phyloP scores from a whole-genome alignment of 345 rosid species.

The Triadica sebifera region DNA sequence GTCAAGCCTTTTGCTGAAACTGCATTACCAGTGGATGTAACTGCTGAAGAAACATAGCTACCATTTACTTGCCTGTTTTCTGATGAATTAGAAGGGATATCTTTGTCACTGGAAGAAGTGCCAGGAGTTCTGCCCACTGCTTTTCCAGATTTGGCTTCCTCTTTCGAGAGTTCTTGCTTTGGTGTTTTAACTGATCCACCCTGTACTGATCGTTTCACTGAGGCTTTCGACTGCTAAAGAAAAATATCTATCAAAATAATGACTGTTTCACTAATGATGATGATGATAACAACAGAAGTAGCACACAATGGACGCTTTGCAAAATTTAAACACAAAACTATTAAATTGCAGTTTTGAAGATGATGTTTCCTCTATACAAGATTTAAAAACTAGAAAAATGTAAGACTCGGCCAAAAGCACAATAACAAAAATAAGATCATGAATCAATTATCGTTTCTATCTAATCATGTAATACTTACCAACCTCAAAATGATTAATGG shows the following conservation, averaged over 20 bases:
- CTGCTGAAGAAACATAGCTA: constrained; percentile 45
- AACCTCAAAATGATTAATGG: background rate
- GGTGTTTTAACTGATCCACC: constrained; percentile 52
- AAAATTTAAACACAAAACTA: background rate
- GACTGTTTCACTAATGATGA: background rate
- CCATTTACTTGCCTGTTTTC: constrained; percentile 67
- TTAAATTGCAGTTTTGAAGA: background rate
- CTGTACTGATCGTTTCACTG: constrained; percentile 48
- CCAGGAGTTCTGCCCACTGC: constrained; percentile 52
- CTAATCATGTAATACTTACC: too few species aligned
- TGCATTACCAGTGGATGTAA: constrained; percentile 49
- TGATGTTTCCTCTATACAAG: background rate
- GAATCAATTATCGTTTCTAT: too few species aligned
- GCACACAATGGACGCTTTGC: background rate
- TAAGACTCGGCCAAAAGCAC: too few species aligned
- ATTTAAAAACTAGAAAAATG: background rate
- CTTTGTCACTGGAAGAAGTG: constrained; percentile 47
- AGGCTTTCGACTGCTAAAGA: constrained; percentile 56
- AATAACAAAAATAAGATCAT: background rate
- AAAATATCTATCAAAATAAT: constrained; percentile 6
- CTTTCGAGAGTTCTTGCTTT: constrained; percentile 61
- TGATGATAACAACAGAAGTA: background rate
- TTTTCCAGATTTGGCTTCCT: constrained; percentile 69
- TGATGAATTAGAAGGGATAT: constrained; percentile 40
- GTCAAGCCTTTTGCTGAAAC: constrained; percentile 47